These are phyloP conservation scores for Sarocladiaceae sp. DNA, from an alignment of 2,329 filamentous ascomycete genomes.

Conservation along the genomic window DNA sequence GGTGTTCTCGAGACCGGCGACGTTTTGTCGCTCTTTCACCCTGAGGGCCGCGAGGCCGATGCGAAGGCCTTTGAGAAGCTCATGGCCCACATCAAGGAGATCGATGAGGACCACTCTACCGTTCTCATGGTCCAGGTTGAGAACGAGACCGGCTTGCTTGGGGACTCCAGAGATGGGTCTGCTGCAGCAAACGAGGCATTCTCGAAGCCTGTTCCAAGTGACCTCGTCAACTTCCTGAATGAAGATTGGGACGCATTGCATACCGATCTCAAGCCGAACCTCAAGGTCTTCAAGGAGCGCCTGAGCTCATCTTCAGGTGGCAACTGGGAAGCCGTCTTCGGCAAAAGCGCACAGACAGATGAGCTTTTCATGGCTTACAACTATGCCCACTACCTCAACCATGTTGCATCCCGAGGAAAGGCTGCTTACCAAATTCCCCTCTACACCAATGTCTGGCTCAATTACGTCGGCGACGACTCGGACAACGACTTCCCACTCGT, in stretches of 20 bases:
- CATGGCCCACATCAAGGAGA: conserved; percentile 27
- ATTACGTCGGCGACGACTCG: conserved; percentile 21
- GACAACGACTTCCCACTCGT: conserved; percentile 27
- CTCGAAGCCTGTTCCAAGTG: conserved; percentile 21
- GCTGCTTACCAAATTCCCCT: conserved; percentile 24
- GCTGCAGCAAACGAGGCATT: conserved; percentile 35
- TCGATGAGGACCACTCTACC: conserved; percentile 39
- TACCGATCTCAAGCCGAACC: conserved; percentile 20
- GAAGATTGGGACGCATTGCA: conserved; percentile 1
- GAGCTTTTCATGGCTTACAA: conserved; percentile 32
- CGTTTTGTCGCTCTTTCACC: conserved; percentile 25
- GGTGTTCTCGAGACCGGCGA: conserved; percentile 23
- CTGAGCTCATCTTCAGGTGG: not conserved
- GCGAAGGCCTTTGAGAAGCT: conserved; percentile 24
- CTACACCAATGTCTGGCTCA: conserved; percentile 31
- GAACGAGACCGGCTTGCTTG: conserved; percentile 46
- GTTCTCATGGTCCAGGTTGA: conserved; percentile 54
- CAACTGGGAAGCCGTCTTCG: conserved; percentile 27
- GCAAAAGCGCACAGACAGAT: conserved; percentile 20
- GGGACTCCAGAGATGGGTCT: conserved; percentile 43
- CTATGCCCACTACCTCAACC: conserved; percentile 24
- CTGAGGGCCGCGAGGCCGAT: conserved; percentile 24
- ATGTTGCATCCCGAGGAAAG: conserved; percentile 29
- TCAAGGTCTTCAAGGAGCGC: conserved; percentile 19
- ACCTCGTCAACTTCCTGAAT: conserved; percentile 20